Percentiles rank a stretch among this genome's conserved stretches.
These are phyloP conservation scores for Salvia miltiorrhiza DNA, from an alignment of 257 asterid genomes.

Conservation along the genomic window DNA sequence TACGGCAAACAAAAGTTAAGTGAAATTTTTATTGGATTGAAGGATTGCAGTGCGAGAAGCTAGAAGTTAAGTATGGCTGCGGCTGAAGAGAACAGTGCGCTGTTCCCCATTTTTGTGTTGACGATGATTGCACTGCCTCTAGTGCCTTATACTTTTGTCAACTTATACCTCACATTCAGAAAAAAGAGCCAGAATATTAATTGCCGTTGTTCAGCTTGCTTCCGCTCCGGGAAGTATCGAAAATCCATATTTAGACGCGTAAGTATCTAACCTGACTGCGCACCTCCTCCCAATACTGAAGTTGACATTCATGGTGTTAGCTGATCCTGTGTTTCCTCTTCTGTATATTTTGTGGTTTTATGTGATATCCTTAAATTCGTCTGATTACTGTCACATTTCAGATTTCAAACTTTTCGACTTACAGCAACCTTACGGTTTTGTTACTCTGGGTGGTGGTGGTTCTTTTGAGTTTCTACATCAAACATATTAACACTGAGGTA, in stretches of 20 bases:
- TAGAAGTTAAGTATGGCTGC: constrained; percentile 61
- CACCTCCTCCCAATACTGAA: neutral
- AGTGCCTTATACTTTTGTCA: constrained; percentile 86
- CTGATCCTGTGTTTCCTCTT: neutral
- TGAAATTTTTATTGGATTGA: constrained; percentile 4
- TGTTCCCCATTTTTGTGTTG: constrained; percentile 91
- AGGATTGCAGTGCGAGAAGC: constrained; percentile 29
- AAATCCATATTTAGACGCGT: constrained; percentile 90
- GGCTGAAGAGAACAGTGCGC: constrained; percentile 83
- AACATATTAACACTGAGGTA: constrained; percentile 85
- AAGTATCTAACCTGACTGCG: constrained; percentile 24
- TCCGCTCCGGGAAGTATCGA: constrained; percentile 88
- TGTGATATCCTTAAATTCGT: constrained; percentile 5
- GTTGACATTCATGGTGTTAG: neutral
- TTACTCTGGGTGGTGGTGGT: constrained; percentile 87
- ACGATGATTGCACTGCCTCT: constrained; percentile 92
- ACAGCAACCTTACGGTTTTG: constrained; percentile 85
- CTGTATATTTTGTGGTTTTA: neutral
- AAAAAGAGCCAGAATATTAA: constrained; percentile 59
- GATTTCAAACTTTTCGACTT: constrained; percentile 97
- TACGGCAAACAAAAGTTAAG: neutral
- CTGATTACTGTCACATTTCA: constrained; percentile 36
- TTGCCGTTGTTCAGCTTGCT: constrained; percentile 90
- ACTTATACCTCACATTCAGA: constrained; percentile 56
- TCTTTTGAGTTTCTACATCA: constrained; percentile 66